These are phyloP conservation scores for Isatis tinctoria DNA, from an alignment of 345 rosid species.

Conservation along the genomic window DNA sequence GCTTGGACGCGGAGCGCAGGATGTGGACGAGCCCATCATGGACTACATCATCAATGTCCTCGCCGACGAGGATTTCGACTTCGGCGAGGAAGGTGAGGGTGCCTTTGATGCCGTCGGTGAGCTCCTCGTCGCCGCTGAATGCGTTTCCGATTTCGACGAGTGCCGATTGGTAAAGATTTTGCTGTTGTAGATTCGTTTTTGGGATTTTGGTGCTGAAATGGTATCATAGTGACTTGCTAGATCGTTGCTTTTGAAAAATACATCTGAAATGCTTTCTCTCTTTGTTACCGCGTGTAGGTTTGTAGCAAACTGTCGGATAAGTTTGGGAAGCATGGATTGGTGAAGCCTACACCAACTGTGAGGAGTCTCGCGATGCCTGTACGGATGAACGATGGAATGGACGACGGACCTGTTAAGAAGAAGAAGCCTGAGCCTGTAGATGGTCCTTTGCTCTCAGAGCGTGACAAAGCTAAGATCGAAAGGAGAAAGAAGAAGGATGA, in stretches of 20 bases:
- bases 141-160: conserved; percentile 77
- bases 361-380: conserved; percentile 86
- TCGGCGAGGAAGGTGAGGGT: conserved; percentile 91
- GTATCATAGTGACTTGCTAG: neutral
- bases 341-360: conserved; percentile 64
- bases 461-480: conserved; percentile 72
- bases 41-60: conserved; percentile 96
- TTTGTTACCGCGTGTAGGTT: conserved; percentile 44
- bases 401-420: conserved; percentile 83
- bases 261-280: too few relatives aligned
- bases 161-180: conserved; percentile 54
- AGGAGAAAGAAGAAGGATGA: conserved; percentile 96
- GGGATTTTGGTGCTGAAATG: neutral
- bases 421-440: conserved; percentile 86
- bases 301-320: conserved; percentile 72
- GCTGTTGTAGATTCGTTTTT: neutral
- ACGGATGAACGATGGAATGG: conserved; percentile 99
- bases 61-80: conserved; percentile 96
- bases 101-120: conserved; percentile 88
- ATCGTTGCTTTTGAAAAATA: neutral
- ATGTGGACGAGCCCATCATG: conserved; percentile 87
- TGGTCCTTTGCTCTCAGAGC: conserved; percentile 83
- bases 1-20: conserved; percentile 63
- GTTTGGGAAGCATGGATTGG: conserved; percentile 93
- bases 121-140: conserved; percentile 82